Evolutionary conservation across 768 basidiomycete genomes (phyloP), one percentile per base, ranked within the genome.

Genomic region (Cyathus striatus): DNA sequence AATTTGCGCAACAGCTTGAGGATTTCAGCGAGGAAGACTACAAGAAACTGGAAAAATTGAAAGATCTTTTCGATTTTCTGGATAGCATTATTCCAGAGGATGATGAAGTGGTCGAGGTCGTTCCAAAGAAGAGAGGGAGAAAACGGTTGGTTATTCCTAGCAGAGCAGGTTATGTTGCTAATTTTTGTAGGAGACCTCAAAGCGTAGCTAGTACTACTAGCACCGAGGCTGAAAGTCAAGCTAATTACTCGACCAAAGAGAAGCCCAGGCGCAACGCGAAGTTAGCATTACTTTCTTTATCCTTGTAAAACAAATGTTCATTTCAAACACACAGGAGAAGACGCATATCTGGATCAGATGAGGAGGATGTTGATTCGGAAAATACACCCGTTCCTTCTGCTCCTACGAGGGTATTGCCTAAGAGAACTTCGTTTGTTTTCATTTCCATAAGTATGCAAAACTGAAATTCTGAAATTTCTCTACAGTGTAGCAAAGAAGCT

Each of bases 1-100:
- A 79, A 53, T 91, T 82, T 48, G 77, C 79, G 26, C 72, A 77
- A 42, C 80, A 85, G 51, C 65, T 92, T 10, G 79, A 81, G 46
- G 75, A 73, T 45, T 84, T 90, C 58, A 79, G 72, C 46, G 85
- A 88, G 53, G 83, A 77, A 27, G 84, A 89, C 33, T 81, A 78
- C 45, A 66, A 83, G 45, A 69, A 83, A 42, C 66, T 89, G 3
- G 76, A 81, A 41, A 66, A 77, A 22, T 71, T 87, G 21, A 72
- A 78, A 30, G 72, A 77, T 0, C 53, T 86, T 21, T 90, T 90
- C 54, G 70, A 75, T 36, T 85, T 86, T 56, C 52, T 89, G 57
- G 87, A 90, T 49, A 76, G 80, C 7, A 76, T 90, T 33, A 70
- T 85, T 32, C 81, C 86, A 2, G 61, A 79, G 32, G 81, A 79